Conservation (phyloP, 768 basidiomycete species). For the Xerocomus potaroensis region DNA sequence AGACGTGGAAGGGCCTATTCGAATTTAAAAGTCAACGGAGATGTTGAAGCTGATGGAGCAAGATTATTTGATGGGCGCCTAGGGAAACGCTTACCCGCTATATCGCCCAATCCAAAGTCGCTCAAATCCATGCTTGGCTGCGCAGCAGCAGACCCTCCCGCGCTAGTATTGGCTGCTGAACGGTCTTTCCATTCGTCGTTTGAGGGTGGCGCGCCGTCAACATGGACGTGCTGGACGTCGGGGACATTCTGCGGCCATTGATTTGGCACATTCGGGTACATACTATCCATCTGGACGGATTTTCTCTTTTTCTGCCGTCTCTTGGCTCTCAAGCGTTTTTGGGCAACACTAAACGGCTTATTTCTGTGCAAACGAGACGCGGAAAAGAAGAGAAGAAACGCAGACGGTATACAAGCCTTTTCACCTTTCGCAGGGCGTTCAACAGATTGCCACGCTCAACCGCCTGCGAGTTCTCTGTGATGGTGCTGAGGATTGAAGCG, state of each 20-base stretch:
- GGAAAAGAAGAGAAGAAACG: conserved; percentile 34
- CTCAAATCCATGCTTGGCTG: conserved; percentile 37
- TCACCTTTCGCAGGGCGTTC: conserved; percentile 36
- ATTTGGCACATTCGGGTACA: conserved; percentile 43
- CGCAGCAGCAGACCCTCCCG: conserved; percentile 28
- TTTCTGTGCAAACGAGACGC: conserved; percentile 40
- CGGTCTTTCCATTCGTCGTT: conserved; percentile 41
- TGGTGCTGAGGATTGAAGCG: conserved; percentile 36
- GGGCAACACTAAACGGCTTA: conserved; percentile 43
- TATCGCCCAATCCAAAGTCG: conserved; percentile 41
- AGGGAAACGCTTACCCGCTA: conserved; percentile 38
- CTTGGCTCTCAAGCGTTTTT: conserved; percentile 41
- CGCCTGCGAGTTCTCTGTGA: conserved; percentile 37
- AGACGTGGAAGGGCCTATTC: conserved; percentile 37
- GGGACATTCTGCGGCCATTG: conserved; percentile 39
- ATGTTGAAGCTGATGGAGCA: neutral
- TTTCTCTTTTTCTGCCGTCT: conserved; percentile 38
- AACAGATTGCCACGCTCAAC: conserved; percentile 34
- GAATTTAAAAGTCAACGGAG: conserved; percentile 11
- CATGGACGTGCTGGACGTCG: conserved; percentile 30
- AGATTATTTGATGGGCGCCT: conserved; percentile 26
- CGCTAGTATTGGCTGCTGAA: conserved; percentile 19
- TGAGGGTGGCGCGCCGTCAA: conserved; percentile 26
- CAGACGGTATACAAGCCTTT: conserved; percentile 38
- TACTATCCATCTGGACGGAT: conserved; percentile 40